Percentiles rank a stretch among this genome's conserved stretches.
These are phyloP conservation scores for Mycena polygramma DNA, from an alignment of 768 basidiomycete species.

Conservation along the genomic window DNA sequence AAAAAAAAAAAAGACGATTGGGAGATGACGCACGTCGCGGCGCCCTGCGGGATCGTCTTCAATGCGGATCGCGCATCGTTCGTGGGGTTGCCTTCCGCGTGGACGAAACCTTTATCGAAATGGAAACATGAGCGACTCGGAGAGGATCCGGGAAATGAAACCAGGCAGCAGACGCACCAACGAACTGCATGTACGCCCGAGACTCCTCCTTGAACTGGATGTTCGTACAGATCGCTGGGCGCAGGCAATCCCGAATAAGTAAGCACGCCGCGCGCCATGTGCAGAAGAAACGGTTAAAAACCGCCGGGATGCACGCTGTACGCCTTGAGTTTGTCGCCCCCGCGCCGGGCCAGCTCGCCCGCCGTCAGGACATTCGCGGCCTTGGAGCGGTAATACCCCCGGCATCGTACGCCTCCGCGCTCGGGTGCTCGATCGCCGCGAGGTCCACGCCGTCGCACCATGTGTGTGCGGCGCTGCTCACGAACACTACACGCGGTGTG, in stretches of 20 bases:
- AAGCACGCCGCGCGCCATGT: no score
- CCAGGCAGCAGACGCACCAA: neutral
- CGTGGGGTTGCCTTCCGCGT: conserved; percentile 15
- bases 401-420: neutral
- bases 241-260: no score
- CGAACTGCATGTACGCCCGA: neutral
- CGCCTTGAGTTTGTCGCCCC: conserved; percentile 1
- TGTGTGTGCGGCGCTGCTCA: neutral
- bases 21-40: no score
- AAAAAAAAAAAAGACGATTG: no score
- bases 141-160: neutral
- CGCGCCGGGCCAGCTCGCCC: conserved; percentile 2
- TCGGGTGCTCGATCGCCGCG: neutral
- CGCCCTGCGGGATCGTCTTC: conserved; percentile 21
- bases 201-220: conserved; percentile 13
- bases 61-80: neutral
- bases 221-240: conserved; percentile 17
- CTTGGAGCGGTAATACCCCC: conserved; percentile 14
- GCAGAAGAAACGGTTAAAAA: neutral
- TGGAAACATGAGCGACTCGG: neutral
- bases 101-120: neutral
- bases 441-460: conserved; percentile 5
- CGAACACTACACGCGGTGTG: conserved; percentile 23
- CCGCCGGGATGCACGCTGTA: conserved; percentile 26
- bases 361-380: conserved; percentile 18